Conservation (phyloP, 2,329 filamentous ascomycete genomes). For the Colletotrichum sp. region DNA sequence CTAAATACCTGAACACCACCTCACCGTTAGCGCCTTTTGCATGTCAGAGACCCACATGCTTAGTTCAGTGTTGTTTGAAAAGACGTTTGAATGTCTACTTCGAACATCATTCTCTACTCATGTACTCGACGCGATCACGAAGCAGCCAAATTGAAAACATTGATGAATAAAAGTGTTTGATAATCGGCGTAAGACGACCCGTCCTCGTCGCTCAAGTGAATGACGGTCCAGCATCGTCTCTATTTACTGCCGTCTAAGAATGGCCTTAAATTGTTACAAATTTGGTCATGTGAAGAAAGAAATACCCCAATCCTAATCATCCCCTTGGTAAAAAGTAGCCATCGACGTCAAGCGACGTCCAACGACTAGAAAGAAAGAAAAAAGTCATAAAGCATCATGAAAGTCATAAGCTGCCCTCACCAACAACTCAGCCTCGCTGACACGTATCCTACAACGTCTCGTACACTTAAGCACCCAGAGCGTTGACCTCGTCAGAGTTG, state of each 20-base stretch:
- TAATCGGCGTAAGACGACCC: neutral
- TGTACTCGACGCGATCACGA: neutral
- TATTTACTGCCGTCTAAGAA: neutral
- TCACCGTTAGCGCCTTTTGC: neutral
- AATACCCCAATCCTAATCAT: neutral
- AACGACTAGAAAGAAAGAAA: neutral
- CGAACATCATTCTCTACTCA: neutral
- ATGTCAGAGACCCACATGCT: neutral
- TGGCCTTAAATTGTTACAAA: neutral
- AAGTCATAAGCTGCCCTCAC: constrained; percentile 2
- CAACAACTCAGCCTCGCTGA: neutral
- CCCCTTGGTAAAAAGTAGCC: neutral
- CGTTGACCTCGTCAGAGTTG: constrained; percentile 50
- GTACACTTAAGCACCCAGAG: constrained; percentile 20
- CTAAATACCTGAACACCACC: neutral
- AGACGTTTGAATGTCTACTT: neutral
- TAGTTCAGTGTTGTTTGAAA: neutral
- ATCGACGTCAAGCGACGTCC: neutral
- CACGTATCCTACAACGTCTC: neutral
- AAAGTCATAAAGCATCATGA: neutral
- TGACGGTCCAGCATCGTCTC: neutral
- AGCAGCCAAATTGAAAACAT: neutral
- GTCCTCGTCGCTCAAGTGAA: neutral
- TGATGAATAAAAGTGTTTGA: neutral
- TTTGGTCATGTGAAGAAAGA: neutral